Conservation (phyloP, 345 rosid genomes). For the Draba incana region DNA sequence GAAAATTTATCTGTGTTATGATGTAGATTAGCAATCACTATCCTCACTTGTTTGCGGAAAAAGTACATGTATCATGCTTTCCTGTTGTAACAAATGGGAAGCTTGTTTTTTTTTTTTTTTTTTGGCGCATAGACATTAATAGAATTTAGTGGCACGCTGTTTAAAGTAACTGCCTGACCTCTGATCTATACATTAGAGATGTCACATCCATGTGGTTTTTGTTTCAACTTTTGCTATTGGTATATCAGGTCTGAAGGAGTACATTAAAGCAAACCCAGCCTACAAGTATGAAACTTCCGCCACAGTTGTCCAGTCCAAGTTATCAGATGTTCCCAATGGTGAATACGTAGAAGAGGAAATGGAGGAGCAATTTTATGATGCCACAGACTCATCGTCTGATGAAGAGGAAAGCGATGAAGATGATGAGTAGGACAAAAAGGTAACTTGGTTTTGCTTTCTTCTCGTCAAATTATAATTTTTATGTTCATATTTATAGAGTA, state of each 20-base stretch:
- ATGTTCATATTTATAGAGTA: not conserved
- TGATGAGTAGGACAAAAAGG: constrained; percentile 51
- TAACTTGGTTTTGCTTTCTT: constrained; percentile 37
- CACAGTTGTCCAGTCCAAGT: constrained; percentile 59
- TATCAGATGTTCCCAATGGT: constrained; percentile 49
- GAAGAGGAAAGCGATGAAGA: constrained; percentile 71
- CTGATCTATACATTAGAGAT: constrained; percentile 7
- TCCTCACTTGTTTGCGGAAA: not conserved
- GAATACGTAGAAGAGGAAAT: constrained; percentile 65
- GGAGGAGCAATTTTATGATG: constrained; percentile 94
- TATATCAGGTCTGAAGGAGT: constrained; percentile 87
- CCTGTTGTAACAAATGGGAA: constrained; percentile 9
- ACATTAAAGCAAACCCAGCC: constrained; percentile 88
- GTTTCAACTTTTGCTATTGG: constrained; percentile 29
- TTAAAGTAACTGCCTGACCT: constrained; percentile 15
- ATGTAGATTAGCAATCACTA: constrained; percentile 11
- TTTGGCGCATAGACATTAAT: not conserved
- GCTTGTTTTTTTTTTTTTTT: not conserved
- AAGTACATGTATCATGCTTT: constrained; percentile 1
- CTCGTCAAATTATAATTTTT: constrained; percentile 1
- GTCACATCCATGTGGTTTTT: constrained; percentile 18
- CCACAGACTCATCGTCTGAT: constrained; percentile 78
- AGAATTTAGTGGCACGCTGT: not conserved
- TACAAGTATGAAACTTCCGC: constrained; percentile 58
- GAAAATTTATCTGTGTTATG: constrained; percentile 12